Evolutionary conservation across 176 grass and related monocot species (phyloP).

Genomic region (Eremochloa ophiuroides): DNA sequence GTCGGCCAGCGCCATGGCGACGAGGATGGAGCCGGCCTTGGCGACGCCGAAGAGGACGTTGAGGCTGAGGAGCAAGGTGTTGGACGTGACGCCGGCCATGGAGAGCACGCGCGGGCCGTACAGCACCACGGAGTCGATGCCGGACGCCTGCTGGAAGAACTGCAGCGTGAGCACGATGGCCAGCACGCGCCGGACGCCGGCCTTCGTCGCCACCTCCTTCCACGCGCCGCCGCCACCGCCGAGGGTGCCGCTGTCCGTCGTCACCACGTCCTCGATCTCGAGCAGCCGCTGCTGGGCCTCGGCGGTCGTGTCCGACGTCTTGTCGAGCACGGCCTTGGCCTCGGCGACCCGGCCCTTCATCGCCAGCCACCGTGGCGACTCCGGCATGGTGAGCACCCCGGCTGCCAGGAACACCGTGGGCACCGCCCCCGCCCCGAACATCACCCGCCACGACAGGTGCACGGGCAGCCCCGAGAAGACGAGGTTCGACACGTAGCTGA

Average conservation of each 20-base stretch:
- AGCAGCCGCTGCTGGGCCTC: slow-evolving; percentile 40
- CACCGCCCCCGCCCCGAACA: slow-evolving; percentile 43
- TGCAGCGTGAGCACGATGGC: slow-evolving; percentile 44
- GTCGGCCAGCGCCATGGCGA: slow-evolving; percentile 57
- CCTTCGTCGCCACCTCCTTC: slow-evolving; percentile 41
- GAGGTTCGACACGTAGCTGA: slow-evolving; percentile 71
- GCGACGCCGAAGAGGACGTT: slow-evolving; percentile 61
- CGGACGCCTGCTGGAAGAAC: slow-evolving; percentile 75
- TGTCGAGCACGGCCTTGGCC: slow-evolving; percentile 44
- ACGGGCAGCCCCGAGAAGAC: slow-evolving; percentile 45
- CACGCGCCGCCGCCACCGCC: slow-evolving; percentile 8
- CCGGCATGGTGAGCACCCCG: slow-evolving; percentile 69
- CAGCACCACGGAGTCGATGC: slow-evolving; percentile 62
- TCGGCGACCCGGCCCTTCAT: slow-evolving; percentile 64
- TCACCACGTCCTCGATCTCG: slow-evolving; percentile 52
- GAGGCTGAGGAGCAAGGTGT: slow-evolving; percentile 43
- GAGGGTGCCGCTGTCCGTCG: background rate
- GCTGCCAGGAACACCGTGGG: slow-evolving; percentile 51
- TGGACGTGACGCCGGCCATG: slow-evolving; percentile 43
- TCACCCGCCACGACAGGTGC: slow-evolving; percentile 61
- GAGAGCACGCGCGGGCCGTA: slow-evolving; percentile 61
- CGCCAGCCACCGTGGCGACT: slow-evolving; percentile 85
- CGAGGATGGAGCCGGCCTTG: slow-evolving; percentile 60
- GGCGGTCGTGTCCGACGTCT: slow-evolving; percentile 52
- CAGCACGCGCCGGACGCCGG: slow-evolving; percentile 43